Evolutionary conservation across 163 green algal species (phyloP), one percentile per base, ranked within the genome.

Genomic region (Chlamydomonas reinhardtii): DNA sequence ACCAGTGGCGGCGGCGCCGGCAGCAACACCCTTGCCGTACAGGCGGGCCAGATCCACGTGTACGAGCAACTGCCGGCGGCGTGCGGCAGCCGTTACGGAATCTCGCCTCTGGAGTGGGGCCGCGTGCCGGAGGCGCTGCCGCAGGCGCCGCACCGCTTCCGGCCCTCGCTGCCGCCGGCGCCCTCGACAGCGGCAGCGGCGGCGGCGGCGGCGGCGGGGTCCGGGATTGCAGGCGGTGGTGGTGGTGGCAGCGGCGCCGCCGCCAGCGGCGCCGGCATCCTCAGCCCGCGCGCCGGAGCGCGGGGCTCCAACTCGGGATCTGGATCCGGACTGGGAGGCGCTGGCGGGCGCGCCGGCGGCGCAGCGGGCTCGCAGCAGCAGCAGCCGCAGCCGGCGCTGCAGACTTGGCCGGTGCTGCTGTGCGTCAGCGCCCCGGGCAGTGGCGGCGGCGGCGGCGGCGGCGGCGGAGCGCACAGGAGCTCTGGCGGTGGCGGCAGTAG

Each of bases 81-180:
- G 48, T 65, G 54, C 5, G 65, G 25, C 0, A 37, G 54, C 16
- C 31, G 12, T 22, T 76, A 76, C 74, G 83, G 75, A 35, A 69
- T 89, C 52, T 35, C 66, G 25, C 52, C 83, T 4, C 54, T 27
- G 31, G 82, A 87, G 59, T 82, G 71, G 82, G 39, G 59, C 61
- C 72, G 72, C 27, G 61, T 87, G 59, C 83, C 83, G 12, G 74
- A 84, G 34, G 31, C 37, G 22, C 56, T 89, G 74, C 83, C 83
- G 29, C 83, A 89, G 65, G 83, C 74, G 39, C 83, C 75, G 15
- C 27, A 84, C 74, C 68, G 83, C 34, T 89, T 89, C 52, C 83
- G 83, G 3, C 83, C 74, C n/a, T 66, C 70, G 31, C 70, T 80
- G 27, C 80, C 56, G 2, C 34, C 54, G 34, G 56, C 70, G 4